A percentile compares a stretch with the other conserved stretches of the same genome.
Evolutionary conservation across 1,284 basidiomycete genomes (phyloP).

Genomic region (Microstroma glucosiphilum): DNA sequence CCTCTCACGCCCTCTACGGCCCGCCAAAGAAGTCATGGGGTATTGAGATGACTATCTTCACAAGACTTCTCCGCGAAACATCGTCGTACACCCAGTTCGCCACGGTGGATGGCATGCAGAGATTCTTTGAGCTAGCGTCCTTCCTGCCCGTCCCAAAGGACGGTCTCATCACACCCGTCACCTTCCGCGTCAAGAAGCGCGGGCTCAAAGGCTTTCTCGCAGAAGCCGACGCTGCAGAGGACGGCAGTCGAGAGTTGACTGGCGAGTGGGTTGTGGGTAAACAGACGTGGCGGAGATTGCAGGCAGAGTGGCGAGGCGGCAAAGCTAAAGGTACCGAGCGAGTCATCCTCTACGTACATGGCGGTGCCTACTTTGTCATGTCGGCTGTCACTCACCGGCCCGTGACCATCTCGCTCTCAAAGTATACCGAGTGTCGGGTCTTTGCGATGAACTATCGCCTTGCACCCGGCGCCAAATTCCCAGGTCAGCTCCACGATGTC

Average conservation of each 20-base stretch:
- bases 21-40: conserved; percentile 80
- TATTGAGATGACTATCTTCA: conserved; percentile 60
- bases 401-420: conserved; percentile 84
- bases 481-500: conserved; percentile 85
- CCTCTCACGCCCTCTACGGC: conserved; percentile 55
- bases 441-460: conserved; percentile 96
- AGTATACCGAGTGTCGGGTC: conserved; percentile 83
- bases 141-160: conserved; percentile 84
- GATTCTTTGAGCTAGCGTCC: conserved; percentile 72
- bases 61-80: conserved; percentile 76
- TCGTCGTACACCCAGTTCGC: conserved; percentile 75
- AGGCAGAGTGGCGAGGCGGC: conserved; percentile 63
- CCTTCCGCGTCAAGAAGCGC: conserved; percentile 72
- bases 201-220: conserved; percentile 70
- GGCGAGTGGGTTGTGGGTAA: conserved; percentile 96
- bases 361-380: conserved; percentile 91
- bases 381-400: conserved; percentile 88
- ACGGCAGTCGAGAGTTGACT: conserved; percentile 69
- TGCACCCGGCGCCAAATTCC: conserved; percentile 88
- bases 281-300: conserved; percentile 78
- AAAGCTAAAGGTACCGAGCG: conserved; percentile 60
- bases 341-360: conserved; percentile 88
- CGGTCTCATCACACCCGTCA: conserved; percentile 89
- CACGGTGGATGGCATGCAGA: conserved; percentile 65
- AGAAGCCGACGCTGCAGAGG: conserved; percentile 67